These are phyloP conservation scores for Boletus rubropictus DNA, from an alignment of 768 basidiomycete genomes.

Conservation along the genomic window DNA sequence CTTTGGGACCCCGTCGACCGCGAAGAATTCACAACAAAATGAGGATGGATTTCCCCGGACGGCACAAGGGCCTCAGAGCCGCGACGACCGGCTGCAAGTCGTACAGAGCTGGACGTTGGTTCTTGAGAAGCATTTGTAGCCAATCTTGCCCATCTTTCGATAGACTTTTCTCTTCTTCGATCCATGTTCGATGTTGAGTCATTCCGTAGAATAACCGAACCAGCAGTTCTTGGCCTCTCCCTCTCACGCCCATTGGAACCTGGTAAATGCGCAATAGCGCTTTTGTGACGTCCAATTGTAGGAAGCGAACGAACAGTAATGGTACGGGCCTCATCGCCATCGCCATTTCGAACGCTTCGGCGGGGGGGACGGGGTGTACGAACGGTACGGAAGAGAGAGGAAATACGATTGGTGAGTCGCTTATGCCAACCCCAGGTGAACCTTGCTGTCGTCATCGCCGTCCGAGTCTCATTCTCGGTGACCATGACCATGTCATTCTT, in stretches of 20 bases:
- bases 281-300: constrained; percentile 23
- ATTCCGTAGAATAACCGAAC: constrained; percentile 17
- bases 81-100: constrained; percentile 13
- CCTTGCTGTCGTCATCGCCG: constrained; percentile 61
- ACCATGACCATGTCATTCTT: constrained; percentile 50
- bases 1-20: constrained; percentile 22
- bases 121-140: constrained; percentile 21
- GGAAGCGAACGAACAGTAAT: constrained; percentile 33
- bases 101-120: constrained; percentile 9
- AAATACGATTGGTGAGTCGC: constrained; percentile 39
- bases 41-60: constrained; percentile 14
- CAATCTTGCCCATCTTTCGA: constrained; percentile 31
- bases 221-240: constrained; percentile 20
- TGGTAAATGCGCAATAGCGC: constrained; percentile 12
- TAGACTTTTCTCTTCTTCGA: constrained; percentile 28
- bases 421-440: constrained; percentile 58
- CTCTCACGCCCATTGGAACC: constrained; percentile 22
- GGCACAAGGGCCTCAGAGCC: constrained; percentile 31
- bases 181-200: constrained; percentile 19
- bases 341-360: constrained; percentile 7
- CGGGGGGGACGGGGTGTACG: constrained; percentile 25
- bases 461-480: constrained; percentile 69
- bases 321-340: constrained; percentile 18
- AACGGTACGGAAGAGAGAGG: constrained; percentile 45
- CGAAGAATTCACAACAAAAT: constrained; percentile 10